phyloP scores from a whole-genome alignment of 192 early-diverging fungal genomes.

The Entomortierella lignicola region DNA sequence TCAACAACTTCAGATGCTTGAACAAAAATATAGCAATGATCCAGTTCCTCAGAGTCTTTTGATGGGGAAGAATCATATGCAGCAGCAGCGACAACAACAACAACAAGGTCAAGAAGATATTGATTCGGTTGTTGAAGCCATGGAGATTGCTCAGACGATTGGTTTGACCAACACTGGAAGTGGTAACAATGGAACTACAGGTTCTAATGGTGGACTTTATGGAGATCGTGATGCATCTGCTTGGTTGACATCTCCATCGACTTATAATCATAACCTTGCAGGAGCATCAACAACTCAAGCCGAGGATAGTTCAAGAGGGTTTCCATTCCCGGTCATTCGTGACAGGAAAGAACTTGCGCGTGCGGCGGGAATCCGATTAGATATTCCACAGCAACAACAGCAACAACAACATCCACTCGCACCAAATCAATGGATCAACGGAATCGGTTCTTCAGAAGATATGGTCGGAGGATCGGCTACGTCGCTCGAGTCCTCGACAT shows the following conservation, averaged over 20 bases:
- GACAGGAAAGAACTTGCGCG: conserved; percentile 43
- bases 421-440: conserved; percentile 24
- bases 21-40: conserved; percentile 21
- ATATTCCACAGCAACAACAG: conserved; percentile 39
- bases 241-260: conserved; percentile 9
- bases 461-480: conserved; percentile 44
- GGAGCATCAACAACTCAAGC: not conserved
- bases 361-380: conserved; percentile 34
- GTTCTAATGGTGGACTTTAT: conserved; percentile 5
- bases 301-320: conserved; percentile 15
- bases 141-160: conserved; percentile 24
- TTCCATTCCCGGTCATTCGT: conserved; percentile 29
- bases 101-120: conserved; percentile 5
- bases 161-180: not conserved
- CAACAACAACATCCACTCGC: conserved; percentile 20
- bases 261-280: conserved; percentile 3
- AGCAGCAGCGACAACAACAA: conserved; percentile 8
- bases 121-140: conserved; percentile 26
- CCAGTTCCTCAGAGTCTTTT: conserved; percentile 5
- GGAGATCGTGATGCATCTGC: conserved; percentile 31
- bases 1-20: conserved; percentile 30
- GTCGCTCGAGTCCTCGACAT: conserved; percentile 9
- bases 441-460: conserved; percentile 7
- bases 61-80: not conserved
- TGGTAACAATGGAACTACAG: no score